Evolutionary conservation across 176 grass and related monocot genomes (phyloP), one percentile per base, ranked within the genome.

Genomic region (Themeda triandra): DNA sequence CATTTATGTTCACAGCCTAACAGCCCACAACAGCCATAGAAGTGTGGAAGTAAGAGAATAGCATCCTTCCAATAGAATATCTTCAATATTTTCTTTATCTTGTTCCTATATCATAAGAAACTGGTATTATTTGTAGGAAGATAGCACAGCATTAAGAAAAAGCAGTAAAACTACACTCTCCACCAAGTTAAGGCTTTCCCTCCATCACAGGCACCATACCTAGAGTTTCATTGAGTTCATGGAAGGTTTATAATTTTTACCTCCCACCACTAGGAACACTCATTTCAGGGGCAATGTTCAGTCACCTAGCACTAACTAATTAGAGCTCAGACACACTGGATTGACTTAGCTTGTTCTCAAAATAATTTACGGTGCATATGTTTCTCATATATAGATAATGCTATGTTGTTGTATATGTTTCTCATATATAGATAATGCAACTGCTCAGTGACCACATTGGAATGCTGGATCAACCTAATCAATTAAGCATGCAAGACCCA

Each of bases 271-370:
- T 42, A 69, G 32, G 15, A 69, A 42, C 46, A 77, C 14, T 14
- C 28, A 69, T 69, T 69, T 78, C 32, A 78, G 19, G 39, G 49
- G 53, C 45, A 79, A 71, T 62, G n/a, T 86, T 78, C 14, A 76
- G 31, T 71, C 28, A 69, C 29, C 12, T 24, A 62, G 13, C 4
- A 1, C 12, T 60, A 70, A 1, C 12, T 60, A 70, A 62, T 60
- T 62, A 24, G 8, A 51, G 39, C 5, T 28, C 24, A 33, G 21
- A 60, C 12, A 44, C 18, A 19, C 30, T 58, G 19, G 21, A 27
- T 29, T 32, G 33, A 69, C 25, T 12, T 71, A 56, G 51, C 19
- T 23, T 23, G 51, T 23, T 41, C 29, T 44, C 35, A 78, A 78
- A 69, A 25, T 27, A 39, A 8, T 29, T 15, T 39, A 77, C 59